phyloP scores from a whole-genome alignment of 1,284 basidiomycete genomes.

The Cutaneotrichosporon mucoides region DNA sequence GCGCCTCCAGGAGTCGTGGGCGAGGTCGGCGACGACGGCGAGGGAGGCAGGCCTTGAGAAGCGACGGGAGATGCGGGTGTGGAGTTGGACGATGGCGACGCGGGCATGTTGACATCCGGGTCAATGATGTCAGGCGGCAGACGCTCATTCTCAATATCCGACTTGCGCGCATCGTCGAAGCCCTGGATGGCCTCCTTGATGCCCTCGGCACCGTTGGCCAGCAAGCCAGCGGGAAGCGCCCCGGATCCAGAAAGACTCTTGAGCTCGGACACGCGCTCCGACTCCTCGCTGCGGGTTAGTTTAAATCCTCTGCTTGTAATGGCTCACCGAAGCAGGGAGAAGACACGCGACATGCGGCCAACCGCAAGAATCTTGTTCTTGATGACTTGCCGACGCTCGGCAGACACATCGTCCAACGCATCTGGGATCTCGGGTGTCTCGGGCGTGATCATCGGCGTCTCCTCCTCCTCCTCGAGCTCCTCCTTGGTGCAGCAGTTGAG shows the following conservation, averaged over 20 bases:
- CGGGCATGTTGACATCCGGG: constrained; percentile 53
- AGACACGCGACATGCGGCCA: constrained; percentile 92
- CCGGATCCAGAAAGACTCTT: constrained; percentile 79
- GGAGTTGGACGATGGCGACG: constrained; percentile 51
- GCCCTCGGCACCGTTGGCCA: constrained; percentile 86
- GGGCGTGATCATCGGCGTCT: constrained; percentile 47
- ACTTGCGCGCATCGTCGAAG: constrained; percentile 97
- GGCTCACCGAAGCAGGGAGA: constrained; percentile 71
- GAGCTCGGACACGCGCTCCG: constrained; percentile 93
- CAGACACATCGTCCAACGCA: constrained; percentile 53
- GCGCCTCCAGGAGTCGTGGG: constrained; percentile 28
- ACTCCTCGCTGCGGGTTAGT: constrained; percentile 66
- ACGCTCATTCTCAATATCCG: constrained; percentile 98
- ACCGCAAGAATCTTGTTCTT: constrained; percentile 99
- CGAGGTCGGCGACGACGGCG: constrained; percentile 44
- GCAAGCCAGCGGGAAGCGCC: constrained; percentile 77
- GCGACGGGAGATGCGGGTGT: constrained; percentile 24
- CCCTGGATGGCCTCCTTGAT: constrained; percentile 92
- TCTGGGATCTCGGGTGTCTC: constrained; percentile 34
- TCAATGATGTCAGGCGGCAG: constrained; percentile 93
- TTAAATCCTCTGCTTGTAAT: no score
- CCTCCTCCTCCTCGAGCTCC: constrained; percentile 81
- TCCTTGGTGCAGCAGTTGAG: constrained; percentile 92
- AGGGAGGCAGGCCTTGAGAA: constrained; percentile 7
- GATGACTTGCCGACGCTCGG: constrained; percentile 76